phyloP scores from a whole-genome alignment of 1,139 yeast species.

The Kurtzmaniella quercitrusa region DNA sequence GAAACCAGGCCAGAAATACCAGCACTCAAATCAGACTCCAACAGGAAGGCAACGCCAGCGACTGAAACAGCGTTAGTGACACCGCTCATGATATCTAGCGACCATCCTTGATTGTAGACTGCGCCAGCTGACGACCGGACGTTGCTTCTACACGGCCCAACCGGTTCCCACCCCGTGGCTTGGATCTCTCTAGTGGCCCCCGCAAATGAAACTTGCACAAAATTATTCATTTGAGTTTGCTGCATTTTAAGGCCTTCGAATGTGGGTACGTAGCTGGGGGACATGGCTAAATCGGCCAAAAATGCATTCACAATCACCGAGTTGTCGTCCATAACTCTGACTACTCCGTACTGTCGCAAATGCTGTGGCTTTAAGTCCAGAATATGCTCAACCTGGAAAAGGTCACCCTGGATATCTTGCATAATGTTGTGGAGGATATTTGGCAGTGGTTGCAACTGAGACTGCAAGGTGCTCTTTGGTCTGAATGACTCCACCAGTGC shows the following conservation, averaged over 20 bases:
- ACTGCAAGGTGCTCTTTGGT: background rate
- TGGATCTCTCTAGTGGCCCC: constrained; percentile 9
- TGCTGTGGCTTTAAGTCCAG: constrained; percentile 13
- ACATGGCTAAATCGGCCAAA: constrained; percentile 10
- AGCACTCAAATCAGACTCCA: background rate
- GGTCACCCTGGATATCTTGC: constrained; percentile 7
- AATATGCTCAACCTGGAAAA: constrained; percentile 9
- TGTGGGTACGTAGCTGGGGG: constrained; percentile 8
- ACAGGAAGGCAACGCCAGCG: constrained; percentile 1
- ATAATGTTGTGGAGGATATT: constrained; percentile 6
- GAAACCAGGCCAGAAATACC: constrained; percentile 17
- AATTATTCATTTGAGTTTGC: constrained; percentile 4
- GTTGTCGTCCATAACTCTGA: constrained; percentile 11
- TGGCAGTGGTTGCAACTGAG: background rate
- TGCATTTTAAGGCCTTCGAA: constrained; percentile 2
- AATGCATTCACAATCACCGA: constrained; percentile 16
- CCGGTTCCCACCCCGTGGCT: constrained; percentile 10
- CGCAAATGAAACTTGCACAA: constrained; percentile 14
- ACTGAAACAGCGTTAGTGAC: constrained; percentile 13
- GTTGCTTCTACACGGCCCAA: constrained; percentile 12
- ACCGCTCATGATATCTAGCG: constrained; percentile 14
- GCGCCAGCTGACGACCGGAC: constrained; percentile 8
- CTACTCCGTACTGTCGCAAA: constrained; percentile 15
- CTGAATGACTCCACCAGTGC: background rate
- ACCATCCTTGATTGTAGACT: constrained; percentile 21